Evolutionary conservation across 2,329 filamentous ascomycete species (phyloP).

Genomic region (Chaetomiaceae sp.): DNA sequence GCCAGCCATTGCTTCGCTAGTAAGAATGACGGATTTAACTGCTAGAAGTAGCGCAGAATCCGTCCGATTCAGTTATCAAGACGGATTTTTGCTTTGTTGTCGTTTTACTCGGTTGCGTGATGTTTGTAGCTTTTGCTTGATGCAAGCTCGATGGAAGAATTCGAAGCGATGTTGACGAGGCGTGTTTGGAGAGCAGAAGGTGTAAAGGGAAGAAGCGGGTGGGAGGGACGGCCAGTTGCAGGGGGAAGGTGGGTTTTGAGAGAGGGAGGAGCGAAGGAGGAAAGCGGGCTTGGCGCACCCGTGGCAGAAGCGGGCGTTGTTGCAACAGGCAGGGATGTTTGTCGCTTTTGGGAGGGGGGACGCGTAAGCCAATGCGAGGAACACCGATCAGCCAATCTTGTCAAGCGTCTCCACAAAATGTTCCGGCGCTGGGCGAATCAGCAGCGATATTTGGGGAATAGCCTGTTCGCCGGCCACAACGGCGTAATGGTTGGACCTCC

Average conservation of each 20-base stretch:
- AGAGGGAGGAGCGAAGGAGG: too few relatives aligned
- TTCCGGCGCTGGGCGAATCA: slow-evolving; percentile 16
- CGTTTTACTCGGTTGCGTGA: too few relatives aligned
- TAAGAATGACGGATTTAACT: neutral
- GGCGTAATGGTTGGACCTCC: slow-evolving; percentile 13
- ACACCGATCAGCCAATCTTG: slow-evolving; percentile 5
- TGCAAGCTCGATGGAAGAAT: too few relatives aligned
- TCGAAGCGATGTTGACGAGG: neutral
- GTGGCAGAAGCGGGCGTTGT: neutral
- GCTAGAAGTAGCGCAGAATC: slow-evolving; percentile 22
- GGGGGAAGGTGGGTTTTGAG: too few relatives aligned
- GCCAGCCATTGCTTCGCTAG: slow-evolving; percentile 22
- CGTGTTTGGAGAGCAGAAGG: neutral
- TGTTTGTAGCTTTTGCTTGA: too few relatives aligned
- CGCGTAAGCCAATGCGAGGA: slow-evolving; percentile 31
- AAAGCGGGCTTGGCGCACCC: too few relatives aligned
- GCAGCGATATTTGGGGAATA: slow-evolving; percentile 14
- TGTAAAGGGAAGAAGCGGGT: neutral
- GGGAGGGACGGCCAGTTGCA: slow-evolving; percentile 8
- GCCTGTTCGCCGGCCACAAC: slow-evolving; percentile 22
- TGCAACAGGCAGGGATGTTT: slow-evolving; percentile 6
- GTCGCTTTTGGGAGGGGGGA: slow-evolving; percentile 30
- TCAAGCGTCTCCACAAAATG: neutral
- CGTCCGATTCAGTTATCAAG: slow-evolving; percentile 15
- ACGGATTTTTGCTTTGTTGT: too few relatives aligned